Percentiles rank a stretch among this genome's conserved stretches.
Evolutionary conservation across 805 yeast genomes (phyloP).

Genomic region (Candida nitratophila): DNA sequence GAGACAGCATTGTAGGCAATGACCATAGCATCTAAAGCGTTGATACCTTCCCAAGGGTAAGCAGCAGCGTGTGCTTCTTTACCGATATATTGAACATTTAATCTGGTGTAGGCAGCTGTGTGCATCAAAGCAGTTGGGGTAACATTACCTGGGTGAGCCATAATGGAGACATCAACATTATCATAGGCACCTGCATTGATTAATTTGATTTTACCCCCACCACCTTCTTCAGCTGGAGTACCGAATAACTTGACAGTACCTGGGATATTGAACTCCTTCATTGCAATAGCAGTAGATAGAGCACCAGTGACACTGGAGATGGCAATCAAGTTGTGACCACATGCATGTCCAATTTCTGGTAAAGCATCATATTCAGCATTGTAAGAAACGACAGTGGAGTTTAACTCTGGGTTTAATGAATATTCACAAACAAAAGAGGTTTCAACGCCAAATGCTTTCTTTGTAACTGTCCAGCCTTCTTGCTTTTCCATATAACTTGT

Average conservation of each 20-base stretch:
- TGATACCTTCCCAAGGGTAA: slow-evolving; percentile 22
- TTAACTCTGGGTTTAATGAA: slow-evolving; percentile 5
- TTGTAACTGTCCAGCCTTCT: slow-evolving; percentile 18
- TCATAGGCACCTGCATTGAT: slow-evolving; percentile 21
- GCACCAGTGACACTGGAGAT: slow-evolving; percentile 16
- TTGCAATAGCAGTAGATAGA: slow-evolving; percentile 12
- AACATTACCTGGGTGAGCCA: slow-evolving; percentile 19
- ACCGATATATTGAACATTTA: slow-evolving; percentile 16
- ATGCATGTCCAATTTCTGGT: slow-evolving; percentile 24
- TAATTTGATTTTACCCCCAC: slow-evolving; percentile 20
- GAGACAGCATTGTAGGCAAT: slow-evolving; percentile 18
- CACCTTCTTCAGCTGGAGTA: slow-evolving; percentile 25
- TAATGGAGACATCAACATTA: slow-evolving; percentile 16
- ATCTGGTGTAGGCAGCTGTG: slow-evolving; percentile 12
- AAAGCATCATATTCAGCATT: slow-evolving; percentile 24
- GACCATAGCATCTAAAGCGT: slow-evolving; percentile 24
- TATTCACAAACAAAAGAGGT: slow-evolving; percentile 17
- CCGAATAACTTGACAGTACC: slow-evolving; percentile 24
- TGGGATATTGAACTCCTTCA: slow-evolving; percentile 15
- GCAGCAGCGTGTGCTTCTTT: slow-evolving; percentile 24
- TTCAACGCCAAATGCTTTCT: slow-evolving; percentile 17
- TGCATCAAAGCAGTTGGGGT: slow-evolving; percentile 11
- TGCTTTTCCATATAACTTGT: slow-evolving; percentile 15
- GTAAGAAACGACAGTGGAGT: slow-evolving; percentile 14
- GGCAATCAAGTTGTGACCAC: slow-evolving; percentile 25